A percentile compares a stretch with the other conserved stretches of the same genome.
Conservation (phyloP, 2,329 filamentous ascomycete genomes). For the Xylariaceae sp. region DNA sequence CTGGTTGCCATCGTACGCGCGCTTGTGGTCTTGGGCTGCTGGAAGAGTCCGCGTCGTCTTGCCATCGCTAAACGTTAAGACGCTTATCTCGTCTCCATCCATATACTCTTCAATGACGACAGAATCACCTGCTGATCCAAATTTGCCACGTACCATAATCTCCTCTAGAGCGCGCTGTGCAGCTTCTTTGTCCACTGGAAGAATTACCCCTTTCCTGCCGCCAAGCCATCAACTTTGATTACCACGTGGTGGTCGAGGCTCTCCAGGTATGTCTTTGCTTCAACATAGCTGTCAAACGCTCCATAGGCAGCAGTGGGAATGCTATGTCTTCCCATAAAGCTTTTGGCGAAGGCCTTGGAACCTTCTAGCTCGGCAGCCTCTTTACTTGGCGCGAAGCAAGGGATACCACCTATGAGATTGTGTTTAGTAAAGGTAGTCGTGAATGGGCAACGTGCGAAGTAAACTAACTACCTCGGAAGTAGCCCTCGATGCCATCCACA, state of each 20-base stretch:
- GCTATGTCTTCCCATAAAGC: conserved; percentile 75
- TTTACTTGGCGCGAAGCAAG: conserved; percentile 72
- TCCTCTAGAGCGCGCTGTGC: conserved; percentile 66
- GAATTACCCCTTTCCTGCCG: conserved; percentile 71
- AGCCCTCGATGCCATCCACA: conserved; percentile 74
- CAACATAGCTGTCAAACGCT: conserved; percentile 69
- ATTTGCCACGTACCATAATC: conserved; percentile 72
- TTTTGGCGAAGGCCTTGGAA: conserved; percentile 78
- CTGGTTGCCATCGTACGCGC: conserved; percentile 69
- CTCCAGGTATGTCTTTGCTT: conserved; percentile 67
- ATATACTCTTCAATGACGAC: conserved; percentile 77
- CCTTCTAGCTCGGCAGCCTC: conserved; percentile 76
- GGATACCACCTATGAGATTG: conserved; percentile 55
- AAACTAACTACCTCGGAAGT: conserved; percentile 55
- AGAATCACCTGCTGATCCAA: conserved; percentile 69
- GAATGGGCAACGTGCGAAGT: not conserved
- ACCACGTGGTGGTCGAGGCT: conserved; percentile 65
- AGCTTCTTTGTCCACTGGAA: conserved; percentile 56
- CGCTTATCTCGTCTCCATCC: conserved; percentile 71
- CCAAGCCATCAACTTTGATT: conserved; percentile 77
- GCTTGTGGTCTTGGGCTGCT: conserved; percentile 76
- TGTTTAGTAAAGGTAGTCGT: not conserved
- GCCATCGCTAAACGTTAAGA: conserved; percentile 72
- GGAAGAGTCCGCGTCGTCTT: conserved; percentile 68
- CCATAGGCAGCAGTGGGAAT: conserved; percentile 77